Conservation (phyloP, 371 early-diverging fungal species). For the Blastocladiella emersonii region DNA sequence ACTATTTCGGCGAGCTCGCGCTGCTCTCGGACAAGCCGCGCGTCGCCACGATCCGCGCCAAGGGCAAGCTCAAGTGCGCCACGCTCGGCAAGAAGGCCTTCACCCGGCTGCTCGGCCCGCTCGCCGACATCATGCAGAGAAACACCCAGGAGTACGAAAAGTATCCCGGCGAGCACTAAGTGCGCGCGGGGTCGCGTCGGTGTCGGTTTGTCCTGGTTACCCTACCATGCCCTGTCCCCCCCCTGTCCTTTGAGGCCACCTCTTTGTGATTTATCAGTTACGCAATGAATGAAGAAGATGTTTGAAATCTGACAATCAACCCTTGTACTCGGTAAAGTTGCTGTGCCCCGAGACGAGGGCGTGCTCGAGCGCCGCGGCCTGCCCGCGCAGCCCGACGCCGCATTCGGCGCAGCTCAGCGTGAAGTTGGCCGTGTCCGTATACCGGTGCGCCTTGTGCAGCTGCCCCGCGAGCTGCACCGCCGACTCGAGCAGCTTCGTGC, state of each 20-base stretch:
- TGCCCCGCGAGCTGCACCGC: conserved; percentile 26
- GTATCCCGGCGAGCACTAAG: background rate
- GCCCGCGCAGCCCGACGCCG: conserved; percentile 11
- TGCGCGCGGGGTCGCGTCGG: too few relatives aligned
- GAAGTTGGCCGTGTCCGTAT: conserved; percentile 34
- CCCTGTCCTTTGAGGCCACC: too few relatives aligned
- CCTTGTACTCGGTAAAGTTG: background rate
- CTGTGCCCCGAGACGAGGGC: background rate
- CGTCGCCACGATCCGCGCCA: conserved; percentile 78
- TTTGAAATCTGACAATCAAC: too few relatives aligned
- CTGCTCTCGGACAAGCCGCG: conserved; percentile 80
- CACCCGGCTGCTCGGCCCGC: conserved; percentile 80
- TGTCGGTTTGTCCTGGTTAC: too few relatives aligned
- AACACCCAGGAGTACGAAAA: conserved; percentile 64
- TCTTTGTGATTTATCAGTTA: too few relatives aligned
- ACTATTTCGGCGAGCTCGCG: conserved; percentile 94
- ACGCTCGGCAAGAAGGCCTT: conserved; percentile 84
- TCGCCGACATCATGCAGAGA: conserved; percentile 80
- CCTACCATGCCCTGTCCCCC: too few relatives aligned
- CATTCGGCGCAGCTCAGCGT: conserved; percentile 33
- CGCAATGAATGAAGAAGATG: too few relatives aligned
- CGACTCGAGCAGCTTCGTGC: conserved; percentile 12
- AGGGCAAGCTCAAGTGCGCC: conserved; percentile 78
- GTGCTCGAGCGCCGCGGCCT: conserved; percentile 15
- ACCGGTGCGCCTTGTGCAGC: conserved; percentile 23